phyloP scores from a whole-genome alignment of 1,284 basidiomycete genomes.

The Polyporus tsugae region DNA sequence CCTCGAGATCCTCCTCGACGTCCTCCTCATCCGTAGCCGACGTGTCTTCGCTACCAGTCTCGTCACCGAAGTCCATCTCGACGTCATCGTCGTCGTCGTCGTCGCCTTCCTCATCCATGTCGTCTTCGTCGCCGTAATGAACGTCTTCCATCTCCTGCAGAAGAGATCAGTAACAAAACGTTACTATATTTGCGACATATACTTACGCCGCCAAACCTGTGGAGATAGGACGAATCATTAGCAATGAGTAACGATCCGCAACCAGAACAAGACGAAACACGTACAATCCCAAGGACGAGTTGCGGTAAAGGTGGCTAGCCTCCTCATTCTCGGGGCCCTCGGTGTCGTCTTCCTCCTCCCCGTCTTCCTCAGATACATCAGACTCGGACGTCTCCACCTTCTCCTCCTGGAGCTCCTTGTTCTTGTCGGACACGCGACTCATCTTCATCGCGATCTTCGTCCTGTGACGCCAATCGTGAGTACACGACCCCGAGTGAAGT shows the following conservation, averaged over 20 bases:
- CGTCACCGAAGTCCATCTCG: slow-evolving; percentile 88
- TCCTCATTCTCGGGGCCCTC: slow-evolving; percentile 69
- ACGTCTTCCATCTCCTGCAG: slow-evolving; percentile 84
- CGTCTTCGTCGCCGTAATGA: slow-evolving; percentile 74
- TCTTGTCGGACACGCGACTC: slow-evolving; percentile 83
- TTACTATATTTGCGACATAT: neutral
- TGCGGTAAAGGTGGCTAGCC: slow-evolving; percentile 94
- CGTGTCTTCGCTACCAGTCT: slow-evolving; percentile 82
- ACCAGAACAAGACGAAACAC: slow-evolving; percentile 40
- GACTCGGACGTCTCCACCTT: slow-evolving; percentile 67
- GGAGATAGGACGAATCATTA: slow-evolving; percentile 8
- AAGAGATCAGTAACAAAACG: slow-evolving; percentile 12
- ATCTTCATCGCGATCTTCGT: slow-evolving; percentile 98
- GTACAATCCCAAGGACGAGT: slow-evolving; percentile 96
- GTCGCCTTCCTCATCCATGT: slow-evolving; percentile 84
- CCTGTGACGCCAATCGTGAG: slow-evolving; percentile 48
- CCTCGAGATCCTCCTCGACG: slow-evolving; percentile 68
- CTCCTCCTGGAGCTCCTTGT: slow-evolving; percentile 62
- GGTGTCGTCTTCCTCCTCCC: slow-evolving; percentile 55
- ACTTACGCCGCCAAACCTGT: slow-evolving; percentile 83
- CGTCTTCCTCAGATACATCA: slow-evolving; percentile 68
- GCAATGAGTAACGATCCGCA: slow-evolving; percentile 8
- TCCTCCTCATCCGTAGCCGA: slow-evolving; percentile 74
- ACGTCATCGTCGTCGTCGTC: slow-evolving; percentile 80
- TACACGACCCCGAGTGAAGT: slow-evolving; percentile 7